Conservation (phyloP, 1,284 basidiomycete species). For the Lignosus rhinocerotis region DNA sequence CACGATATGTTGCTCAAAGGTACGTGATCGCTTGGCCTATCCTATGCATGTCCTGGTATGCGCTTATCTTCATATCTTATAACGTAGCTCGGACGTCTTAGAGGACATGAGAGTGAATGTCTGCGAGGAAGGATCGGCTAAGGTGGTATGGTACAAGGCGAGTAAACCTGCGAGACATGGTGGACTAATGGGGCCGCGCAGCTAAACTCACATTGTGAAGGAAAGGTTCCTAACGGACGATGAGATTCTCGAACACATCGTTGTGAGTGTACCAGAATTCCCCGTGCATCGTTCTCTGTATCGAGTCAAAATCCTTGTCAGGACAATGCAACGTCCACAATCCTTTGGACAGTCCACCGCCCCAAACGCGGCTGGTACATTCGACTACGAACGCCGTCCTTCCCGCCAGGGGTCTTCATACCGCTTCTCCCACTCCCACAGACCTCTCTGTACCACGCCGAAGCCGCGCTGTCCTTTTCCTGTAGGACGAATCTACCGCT, state of each 20-base stretch:
- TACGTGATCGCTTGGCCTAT: not conserved
- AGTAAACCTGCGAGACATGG: slow-evolving; percentile 11
- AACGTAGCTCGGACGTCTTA: slow-evolving; percentile 69
- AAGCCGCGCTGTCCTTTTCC: slow-evolving; percentile 61
- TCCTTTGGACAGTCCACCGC: slow-evolving; percentile 74
- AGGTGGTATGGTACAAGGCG: slow-evolving; percentile 76
- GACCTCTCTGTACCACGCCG: slow-evolving; percentile 54
- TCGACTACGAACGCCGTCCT: slow-evolving; percentile 64
- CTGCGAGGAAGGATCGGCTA: slow-evolving; percentile 53
- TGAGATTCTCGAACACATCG: slow-evolving; percentile 72
- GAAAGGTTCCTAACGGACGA: slow-evolving; percentile 71
- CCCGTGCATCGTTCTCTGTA: not conserved
- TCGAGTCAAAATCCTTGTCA: slow-evolving; percentile 26
- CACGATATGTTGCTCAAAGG: slow-evolving; percentile 7
- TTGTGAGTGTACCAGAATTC: slow-evolving; percentile 45
- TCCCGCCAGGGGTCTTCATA: slow-evolving; percentile 65
- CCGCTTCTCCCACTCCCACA: slow-evolving; percentile 58
- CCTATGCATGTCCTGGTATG: not conserved
- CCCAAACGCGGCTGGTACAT: slow-evolving; percentile 82
- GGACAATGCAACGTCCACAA: slow-evolving; percentile 64
- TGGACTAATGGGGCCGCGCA: not conserved
- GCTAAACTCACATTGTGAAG: slow-evolving; percentile 39
- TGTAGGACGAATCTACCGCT: slow-evolving; percentile 52
- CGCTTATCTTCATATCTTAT: not conserved
- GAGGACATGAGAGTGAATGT: slow-evolving; percentile 71